Evolutionary conservation across 306 rosid genomes (phyloP).

Genomic region (Begonia masoniana): DNA sequence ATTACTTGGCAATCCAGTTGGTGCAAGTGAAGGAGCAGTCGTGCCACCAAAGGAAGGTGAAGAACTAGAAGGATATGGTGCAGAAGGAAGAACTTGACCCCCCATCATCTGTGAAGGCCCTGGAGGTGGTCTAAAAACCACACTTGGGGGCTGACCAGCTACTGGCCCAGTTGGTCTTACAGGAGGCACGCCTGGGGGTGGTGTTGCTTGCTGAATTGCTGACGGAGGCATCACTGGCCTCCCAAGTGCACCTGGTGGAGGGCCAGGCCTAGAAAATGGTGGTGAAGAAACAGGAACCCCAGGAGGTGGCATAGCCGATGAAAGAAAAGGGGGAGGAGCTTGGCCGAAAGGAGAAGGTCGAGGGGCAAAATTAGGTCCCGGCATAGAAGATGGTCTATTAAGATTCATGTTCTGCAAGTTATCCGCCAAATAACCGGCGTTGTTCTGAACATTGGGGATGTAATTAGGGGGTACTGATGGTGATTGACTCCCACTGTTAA

Average conservation of each 20-base stretch:
- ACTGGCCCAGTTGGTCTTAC: conserved; percentile 33
- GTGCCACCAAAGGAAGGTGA: conserved; percentile 30
- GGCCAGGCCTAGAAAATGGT: conserved; percentile 59
- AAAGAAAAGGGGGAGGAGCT: conserved; percentile 34
- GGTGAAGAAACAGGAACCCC: conserved; percentile 39
- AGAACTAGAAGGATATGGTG: conserved; percentile 32
- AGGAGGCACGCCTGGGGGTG: conserved; percentile 23
- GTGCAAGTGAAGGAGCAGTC: conserved; percentile 20
- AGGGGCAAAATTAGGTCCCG: conserved; percentile 34
- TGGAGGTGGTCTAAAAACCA: conserved; percentile 44
- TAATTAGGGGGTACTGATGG: conserved; percentile 46
- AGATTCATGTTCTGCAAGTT: conserved; percentile 65
- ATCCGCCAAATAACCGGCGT: conserved; percentile 39
- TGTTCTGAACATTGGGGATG: conserved; percentile 39
- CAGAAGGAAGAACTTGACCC: conserved; percentile 23
- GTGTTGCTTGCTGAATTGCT: conserved; percentile 32
- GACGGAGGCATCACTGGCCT: conserved; percentile 42
- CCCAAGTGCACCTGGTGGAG: conserved; percentile 35
- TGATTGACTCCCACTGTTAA: conserved; percentile 15
- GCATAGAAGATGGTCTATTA: conserved; percentile 55
- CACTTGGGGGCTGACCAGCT: conserved; percentile 27
- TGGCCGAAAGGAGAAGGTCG: conserved; percentile 71
- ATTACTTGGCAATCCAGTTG: conserved; percentile 49
- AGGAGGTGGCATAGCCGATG: conserved; percentile 28
- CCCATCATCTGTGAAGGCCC: conserved; percentile 22